Base-by-base conservation (phyloP, 495 filamentous ascomycete species). In the Talaromyces trachyspermus region DNA sequence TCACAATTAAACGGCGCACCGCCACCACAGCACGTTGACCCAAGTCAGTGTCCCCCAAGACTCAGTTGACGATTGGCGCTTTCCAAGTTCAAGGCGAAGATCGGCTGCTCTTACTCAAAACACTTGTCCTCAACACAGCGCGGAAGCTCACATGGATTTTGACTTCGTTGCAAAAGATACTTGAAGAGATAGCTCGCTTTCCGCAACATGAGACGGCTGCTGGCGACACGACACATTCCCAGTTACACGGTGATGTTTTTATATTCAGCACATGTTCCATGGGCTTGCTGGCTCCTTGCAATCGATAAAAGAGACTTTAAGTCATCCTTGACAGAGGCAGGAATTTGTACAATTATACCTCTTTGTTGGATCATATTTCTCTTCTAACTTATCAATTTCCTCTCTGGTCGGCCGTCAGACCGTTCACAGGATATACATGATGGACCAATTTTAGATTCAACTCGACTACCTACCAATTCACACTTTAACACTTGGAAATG, bases 141-240 rank as follows among this genome's bases (percentile, higher is more conserved):
- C 18, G 35, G 35, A 38, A 38, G 9, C 35, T 38, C 35, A 38
- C 15, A 18, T 38, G 35, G 35, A 22, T n/a, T 17, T 42, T 27
- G 46, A 49, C 7, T 45, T 57, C 37, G 51, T 45, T 32, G 44
- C 33, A 43, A 49, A 38, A 49, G 33, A 35, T 40, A 66, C 70
- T 10, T 22, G 35, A 38, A 12, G 35, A 38, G 18, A 22, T 38
- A 22, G 35, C 14, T 12, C 35, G 18, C 35, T 38, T 38, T 38
- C 35, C 35, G 18, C 35, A 15, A 22, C 2, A 22, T 18, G 35
- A 38, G 18, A 11, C 35, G 8, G 15, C 5, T n/a, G 35, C 5
- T 38, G 35, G 35, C 33, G 33, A 36, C 22, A 19, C 18, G n/a
- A 38, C 14, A 3, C 35, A 20, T 38, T 22, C 35, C 3, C 35